phyloP scores from a whole-genome alignment of 2,329 filamentous ascomycete species.

The Stenocarpella maydis region DNA sequence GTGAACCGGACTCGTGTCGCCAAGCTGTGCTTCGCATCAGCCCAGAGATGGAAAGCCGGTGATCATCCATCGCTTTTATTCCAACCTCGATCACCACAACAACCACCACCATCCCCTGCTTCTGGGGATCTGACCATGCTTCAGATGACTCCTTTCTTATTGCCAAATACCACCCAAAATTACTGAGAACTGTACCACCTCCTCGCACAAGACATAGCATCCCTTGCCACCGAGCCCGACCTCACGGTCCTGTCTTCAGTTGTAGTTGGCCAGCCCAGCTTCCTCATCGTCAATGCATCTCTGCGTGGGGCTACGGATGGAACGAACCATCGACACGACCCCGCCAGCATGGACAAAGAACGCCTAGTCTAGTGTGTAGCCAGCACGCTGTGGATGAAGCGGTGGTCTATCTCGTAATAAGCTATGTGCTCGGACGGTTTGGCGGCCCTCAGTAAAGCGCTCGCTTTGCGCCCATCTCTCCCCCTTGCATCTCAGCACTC shows the following conservation, averaged over 20 bases:
- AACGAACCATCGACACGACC: not conserved
- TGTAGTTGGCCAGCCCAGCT: too few relatives aligned
- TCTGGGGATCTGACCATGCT: not conserved
- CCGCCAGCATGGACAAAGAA: slow-evolving; percentile 22
- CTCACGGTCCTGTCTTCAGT: too few relatives aligned
- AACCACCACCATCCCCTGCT: not conserved
- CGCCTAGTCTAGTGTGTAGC: not conserved
- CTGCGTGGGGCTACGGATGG: slow-evolving; percentile 2
- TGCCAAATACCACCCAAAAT: not conserved
- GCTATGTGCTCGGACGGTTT: not conserved
- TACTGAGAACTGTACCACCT: not conserved
- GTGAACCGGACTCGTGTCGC: not conserved
- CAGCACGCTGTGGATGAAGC: not conserved
- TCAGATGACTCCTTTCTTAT: slow-evolving; percentile 12
- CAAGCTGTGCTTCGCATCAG: slow-evolving; percentile 5
- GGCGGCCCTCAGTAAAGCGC: not conserved
- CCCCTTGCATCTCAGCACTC: not conserved
- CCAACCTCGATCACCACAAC: not conserved
- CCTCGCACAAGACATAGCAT: not conserved
- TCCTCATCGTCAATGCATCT: not conserved
- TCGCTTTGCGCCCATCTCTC: not conserved
- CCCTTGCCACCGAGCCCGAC: not conserved
- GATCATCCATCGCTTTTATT: slow-evolving; percentile 8
- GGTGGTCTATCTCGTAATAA: not conserved
- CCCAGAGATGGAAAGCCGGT: not conserved